Base-by-base conservation (phyloP, 2,329 filamentous ascomycete species). In the Dichotomopilus funicola region DNA sequence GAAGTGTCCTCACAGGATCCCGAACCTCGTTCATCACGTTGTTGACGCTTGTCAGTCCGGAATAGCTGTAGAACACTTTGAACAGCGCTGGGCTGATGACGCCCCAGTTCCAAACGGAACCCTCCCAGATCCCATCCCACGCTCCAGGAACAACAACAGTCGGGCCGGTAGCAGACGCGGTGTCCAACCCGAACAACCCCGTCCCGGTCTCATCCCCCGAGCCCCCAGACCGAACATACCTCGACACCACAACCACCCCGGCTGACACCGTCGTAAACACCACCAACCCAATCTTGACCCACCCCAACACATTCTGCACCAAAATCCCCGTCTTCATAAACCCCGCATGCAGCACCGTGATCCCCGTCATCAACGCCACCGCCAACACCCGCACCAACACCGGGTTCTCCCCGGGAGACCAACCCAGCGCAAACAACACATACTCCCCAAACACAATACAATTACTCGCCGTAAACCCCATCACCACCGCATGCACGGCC, bases 11-110 rank as follows among this genome's bases (percentile, higher is more conserved):
- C 0, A 88, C 77, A 0, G 86, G 86, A 57, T 88, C 76, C 57
- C 82, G 82, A 19, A 89, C 85, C 65, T 89, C 86, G 64, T 86
- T 87, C 50, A 89, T 72, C 4, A 88, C 85, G 61, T 88, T 86
- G 68, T 85, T 87, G 59, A 84, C 75, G 57, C 88, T 88, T 51
- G 76, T 79, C 10, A 86, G 72, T 0, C 86, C 86, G 0, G 83
- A 75, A 55, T 87, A 89, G 0, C 84, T 86, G 66, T 88, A 88
- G 45, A 85, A 81, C 0, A 88, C 82, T 62, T 85, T 85, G 71
- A 85, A 85, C 0, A 89, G 69, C 0, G 85, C 78, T 0, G 85
- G 87, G 0, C 83, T 81, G n/a, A 89, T 72, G 1, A 80, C 73
- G 35, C 83, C 82, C 77, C 83, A 87, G 63, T 80, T 85, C 84